Evolutionary conservation across 169 alveolate species (phyloP), one percentile per base, ranked within the genome.

Genomic region (Plasmodium berghei): DNA sequence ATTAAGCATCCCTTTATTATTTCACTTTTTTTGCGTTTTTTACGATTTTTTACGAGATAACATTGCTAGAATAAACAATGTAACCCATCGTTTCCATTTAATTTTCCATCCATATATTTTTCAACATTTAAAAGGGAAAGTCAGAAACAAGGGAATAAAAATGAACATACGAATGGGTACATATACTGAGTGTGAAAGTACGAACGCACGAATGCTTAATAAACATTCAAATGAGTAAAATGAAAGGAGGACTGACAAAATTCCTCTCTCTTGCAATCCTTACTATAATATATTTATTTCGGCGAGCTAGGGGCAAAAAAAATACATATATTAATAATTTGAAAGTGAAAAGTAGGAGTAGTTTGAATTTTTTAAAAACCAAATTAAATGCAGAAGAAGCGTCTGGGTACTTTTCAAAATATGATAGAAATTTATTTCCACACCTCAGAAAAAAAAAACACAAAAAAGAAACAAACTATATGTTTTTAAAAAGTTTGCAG

Each of bases 241-340:
- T 69, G 77, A 69, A 69, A n/a, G 20, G 18, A 18, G 24, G 45
- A 5, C 40, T 69, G 45, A 16, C 49, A 34, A 69, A 69, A 42
- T 46, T 61, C 12, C 20, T 69, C 22, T 14, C 62, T 46, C 28
- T 69, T 16, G 45, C 22, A 34, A 18, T 69, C 45, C 20, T 69
- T 45, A 16, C 49, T 69, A 40, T 69, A 18, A 69, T 9, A 69
- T 14, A 49, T 69, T 45, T 48, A 9, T 24, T 69, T 10, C 24
- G 4, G 48, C 48, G 9, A 14, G 34, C 73, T n/a, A 14, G 9
- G 6, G 5, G 73, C 28, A 40, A 66, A 28, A 4, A 9, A 66
- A 26, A 40, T 66, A 3, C 8, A 34, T 66, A 66, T 66, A 16
- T 14, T 20, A 40, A 26, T 16, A 40, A 10, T 66, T 28, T 14